These are phyloP conservation scores for Dryas drummondii DNA, from an alignment of 306 rosid genomes.

Conservation along the genomic window DNA sequence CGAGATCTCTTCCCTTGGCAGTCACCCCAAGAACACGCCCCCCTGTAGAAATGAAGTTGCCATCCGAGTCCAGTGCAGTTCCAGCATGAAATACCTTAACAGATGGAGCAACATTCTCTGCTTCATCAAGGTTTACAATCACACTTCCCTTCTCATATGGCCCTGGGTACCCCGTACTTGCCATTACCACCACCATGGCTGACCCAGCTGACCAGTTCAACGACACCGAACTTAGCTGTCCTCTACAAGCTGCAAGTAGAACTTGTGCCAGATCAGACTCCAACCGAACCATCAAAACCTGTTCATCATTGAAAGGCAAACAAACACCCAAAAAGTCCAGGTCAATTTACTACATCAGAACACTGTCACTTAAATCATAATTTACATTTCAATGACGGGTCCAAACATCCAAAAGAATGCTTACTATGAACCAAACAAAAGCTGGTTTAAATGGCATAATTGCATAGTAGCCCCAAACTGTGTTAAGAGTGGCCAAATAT, in stretches of 20 bases:
- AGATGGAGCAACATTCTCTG: conserved; percentile 68
- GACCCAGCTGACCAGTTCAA: conserved; percentile 87
- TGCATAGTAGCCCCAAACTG: too few relatives aligned
- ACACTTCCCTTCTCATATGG: conserved; percentile 84
- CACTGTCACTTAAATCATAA: too few relatives aligned
- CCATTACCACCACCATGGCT: conserved; percentile 98
- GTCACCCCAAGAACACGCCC: conserved; percentile 97
- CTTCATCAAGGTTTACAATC: conserved; percentile 72
- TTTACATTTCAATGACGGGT: too few relatives aligned
- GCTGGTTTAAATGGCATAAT: too few relatives aligned
- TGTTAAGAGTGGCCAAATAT: too few relatives aligned
- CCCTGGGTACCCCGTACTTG: conserved; percentile 90
- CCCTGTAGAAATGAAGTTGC: conserved; percentile 70
- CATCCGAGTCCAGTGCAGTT: conserved; percentile 70
- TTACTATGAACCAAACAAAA: too few relatives aligned
- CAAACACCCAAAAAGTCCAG: background rate
- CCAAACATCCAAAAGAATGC: too few relatives aligned
- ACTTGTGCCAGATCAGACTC: conserved; percentile 88
- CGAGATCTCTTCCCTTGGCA: conserved; percentile 73
- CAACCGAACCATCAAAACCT: conserved; percentile 92
- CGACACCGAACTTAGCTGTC: conserved; percentile 70
- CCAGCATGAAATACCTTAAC: conserved; percentile 93
- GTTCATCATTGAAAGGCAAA: conserved; percentile 25
- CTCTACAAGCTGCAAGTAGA: conserved; percentile 91
- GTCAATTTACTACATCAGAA: background rate